Conservation (phyloP, 2,329 filamentous ascomycete species). For the Penicillium sp. region DNA sequence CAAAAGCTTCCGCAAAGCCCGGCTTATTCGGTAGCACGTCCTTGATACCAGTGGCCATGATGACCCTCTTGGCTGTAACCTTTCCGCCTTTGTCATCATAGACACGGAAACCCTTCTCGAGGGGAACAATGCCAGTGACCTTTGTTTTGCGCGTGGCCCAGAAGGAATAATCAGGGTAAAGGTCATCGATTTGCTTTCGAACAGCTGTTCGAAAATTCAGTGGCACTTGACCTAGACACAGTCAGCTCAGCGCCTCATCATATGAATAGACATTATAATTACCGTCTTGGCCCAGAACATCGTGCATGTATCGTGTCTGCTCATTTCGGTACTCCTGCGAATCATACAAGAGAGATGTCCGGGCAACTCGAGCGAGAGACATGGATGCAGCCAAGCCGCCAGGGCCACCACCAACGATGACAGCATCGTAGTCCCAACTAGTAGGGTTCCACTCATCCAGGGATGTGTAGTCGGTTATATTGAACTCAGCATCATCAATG, state of each 20-base stretch:
- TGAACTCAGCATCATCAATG: neutral
- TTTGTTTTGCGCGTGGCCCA: constrained; percentile 4
- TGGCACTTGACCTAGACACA: neutral
- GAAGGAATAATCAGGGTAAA: constrained; percentile 8
- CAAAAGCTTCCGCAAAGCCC: constrained; percentile 2
- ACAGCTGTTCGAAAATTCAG: constrained; percentile 5
- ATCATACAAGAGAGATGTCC: constrained; percentile 55
- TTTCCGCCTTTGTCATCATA: constrained; percentile 1
- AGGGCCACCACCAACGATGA: constrained; percentile 53
- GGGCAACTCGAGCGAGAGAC: constrained; percentile 54
- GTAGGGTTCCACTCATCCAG: neutral
- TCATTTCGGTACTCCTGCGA: constrained; percentile 55
- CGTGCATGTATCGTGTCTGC: constrained; percentile 56
- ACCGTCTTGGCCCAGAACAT: constrained; percentile 49
- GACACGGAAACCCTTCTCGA: constrained; percentile 5
- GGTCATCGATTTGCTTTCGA: constrained; percentile 6
- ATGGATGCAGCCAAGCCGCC: constrained; percentile 51
- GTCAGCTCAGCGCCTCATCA: neutral
- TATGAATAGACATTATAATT: neutral
- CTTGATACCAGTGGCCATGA: constrained; percentile 8
- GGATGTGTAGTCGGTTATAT: neutral
- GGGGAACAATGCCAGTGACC: constrained; percentile 5
- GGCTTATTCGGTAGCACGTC: constrained; percentile 8
- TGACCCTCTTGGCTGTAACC: constrained; percentile 3
- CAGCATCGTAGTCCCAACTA: constrained; percentile 4